Conservation (phyloP, 192 early-diverging fungal species). For the Entophlyctis luteolus region DNA sequence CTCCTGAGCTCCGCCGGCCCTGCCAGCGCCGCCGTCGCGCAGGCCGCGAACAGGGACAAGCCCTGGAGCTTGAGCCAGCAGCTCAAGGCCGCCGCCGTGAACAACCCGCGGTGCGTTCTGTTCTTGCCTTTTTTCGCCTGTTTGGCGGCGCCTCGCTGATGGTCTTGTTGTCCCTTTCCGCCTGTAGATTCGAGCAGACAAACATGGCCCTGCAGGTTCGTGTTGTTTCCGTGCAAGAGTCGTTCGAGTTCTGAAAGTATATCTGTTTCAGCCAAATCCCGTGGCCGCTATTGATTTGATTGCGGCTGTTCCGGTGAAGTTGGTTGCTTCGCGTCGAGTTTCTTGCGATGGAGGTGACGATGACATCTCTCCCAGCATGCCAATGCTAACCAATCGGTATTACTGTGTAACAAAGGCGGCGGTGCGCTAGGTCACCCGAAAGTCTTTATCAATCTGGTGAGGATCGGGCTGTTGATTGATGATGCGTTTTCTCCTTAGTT, state of each 20-base stretch:
- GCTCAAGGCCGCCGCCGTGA: constrained; percentile 61
- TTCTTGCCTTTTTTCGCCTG: not conserved
- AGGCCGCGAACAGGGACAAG: constrained; percentile 68
- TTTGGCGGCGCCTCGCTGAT: not conserved
- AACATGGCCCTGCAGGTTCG: constrained; percentile 74
- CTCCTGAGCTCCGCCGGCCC: not conserved
- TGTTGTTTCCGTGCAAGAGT: not conserved
- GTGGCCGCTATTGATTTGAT: constrained; percentile 89
- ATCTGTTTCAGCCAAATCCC: constrained; percentile 69
- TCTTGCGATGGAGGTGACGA: constrained; percentile 76
- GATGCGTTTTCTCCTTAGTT: too few species aligned
- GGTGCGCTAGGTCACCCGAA: constrained; percentile 90
- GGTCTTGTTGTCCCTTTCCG: not conserved
- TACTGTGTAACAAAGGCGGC: constrained; percentile 50
- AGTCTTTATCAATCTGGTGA: constrained; percentile 89
- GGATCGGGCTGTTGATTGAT: not conserved
- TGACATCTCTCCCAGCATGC: not conserved
- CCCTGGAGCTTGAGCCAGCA: constrained; percentile 79
- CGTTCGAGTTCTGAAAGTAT: not conserved
- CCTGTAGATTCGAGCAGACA: constrained; percentile 72
- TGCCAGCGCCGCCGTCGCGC: constrained; percentile 31
- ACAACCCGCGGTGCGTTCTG: constrained; percentile 59
- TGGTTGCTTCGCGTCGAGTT: constrained; percentile 68
- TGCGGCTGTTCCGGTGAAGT: constrained; percentile 77
- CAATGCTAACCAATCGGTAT: not conserved